These are phyloP conservation scores for Nevesoporus exiguus DNA, from an alignment of 768 basidiomycete species.

Conservation along the genomic window DNA sequence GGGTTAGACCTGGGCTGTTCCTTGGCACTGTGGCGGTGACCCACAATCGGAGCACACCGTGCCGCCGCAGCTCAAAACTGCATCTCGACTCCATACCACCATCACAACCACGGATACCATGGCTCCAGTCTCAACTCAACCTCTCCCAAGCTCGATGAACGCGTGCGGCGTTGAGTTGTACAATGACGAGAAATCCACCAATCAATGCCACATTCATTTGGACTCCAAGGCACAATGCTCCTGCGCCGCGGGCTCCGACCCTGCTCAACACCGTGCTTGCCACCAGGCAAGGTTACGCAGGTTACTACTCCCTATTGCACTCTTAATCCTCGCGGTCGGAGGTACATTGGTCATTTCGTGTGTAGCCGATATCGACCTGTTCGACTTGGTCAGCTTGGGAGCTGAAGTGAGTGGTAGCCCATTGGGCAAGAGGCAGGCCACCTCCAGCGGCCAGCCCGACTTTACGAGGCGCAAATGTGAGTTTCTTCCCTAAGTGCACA, in stretches of 20 bases:
- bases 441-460: constrained; percentile 16
- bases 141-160: constrained; percentile 24
- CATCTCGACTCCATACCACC: background rate
- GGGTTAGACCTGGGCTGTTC: no score
- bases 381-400: constrained; percentile 21
- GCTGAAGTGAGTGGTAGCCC: constrained; percentile 30
- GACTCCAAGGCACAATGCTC: constrained; percentile 17
- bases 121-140: constrained; percentile 29
- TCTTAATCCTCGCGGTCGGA: constrained; percentile 31
- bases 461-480: constrained; percentile 45
- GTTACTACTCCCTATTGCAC: constrained; percentile 35
- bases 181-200: constrained; percentile 15
- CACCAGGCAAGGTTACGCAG: constrained; percentile 31
- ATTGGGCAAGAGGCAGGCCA: constrained; percentile 27
- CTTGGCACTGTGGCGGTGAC: constrained; percentile 8
- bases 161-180: constrained; percentile 5
- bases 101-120: constrained; percentile 21
- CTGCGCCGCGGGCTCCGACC: constrained; percentile 18
- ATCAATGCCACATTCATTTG: constrained; percentile 26
- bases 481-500: constrained; percentile 12
- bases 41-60: background rate
- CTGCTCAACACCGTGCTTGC: constrained; percentile 29
- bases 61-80: background rate
- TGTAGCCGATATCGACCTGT: constrained; percentile 23
- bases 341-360: constrained; percentile 34